These are phyloP conservation scores for Collybiopsis luxurians DNA, from an alignment of 768 basidiomycete species.

Conservation along the genomic window DNA sequence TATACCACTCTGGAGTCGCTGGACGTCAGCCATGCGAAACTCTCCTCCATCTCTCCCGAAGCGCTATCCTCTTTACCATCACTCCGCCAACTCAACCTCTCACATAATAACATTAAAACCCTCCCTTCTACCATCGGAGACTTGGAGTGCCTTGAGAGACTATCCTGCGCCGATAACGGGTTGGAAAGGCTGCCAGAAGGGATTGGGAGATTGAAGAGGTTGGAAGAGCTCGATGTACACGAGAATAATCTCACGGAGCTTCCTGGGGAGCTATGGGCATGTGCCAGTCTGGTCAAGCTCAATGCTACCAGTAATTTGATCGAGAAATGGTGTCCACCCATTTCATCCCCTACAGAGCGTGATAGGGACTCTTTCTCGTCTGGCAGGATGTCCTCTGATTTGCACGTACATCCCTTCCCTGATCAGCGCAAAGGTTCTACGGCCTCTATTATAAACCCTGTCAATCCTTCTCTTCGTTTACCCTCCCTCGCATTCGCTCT, in stretches of 20 bases:
- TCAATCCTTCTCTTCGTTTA: constrained; percentile 21
- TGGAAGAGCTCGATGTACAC: constrained; percentile 81
- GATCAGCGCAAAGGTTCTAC: constrained; percentile 44
- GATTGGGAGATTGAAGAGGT: constrained; percentile 72
- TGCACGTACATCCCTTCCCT: constrained; percentile 11
- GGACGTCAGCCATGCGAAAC: constrained; percentile 85
- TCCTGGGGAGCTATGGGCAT: constrained; percentile 80
- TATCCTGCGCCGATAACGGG: constrained; percentile 92
- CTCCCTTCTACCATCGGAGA: constrained; percentile 84
- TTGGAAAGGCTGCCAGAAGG: constrained; percentile 71
- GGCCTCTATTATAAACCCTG: constrained; percentile 17
- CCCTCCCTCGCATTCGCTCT: constrained; percentile 71
- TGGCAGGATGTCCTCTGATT: neutral
- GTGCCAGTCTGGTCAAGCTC: constrained; percentile 64
- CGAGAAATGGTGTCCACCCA: constrained; percentile 64
- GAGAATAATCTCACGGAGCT: constrained; percentile 85
- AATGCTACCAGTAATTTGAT: constrained; percentile 91
- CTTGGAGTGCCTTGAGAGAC: constrained; percentile 61
- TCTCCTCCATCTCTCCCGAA: constrained; percentile 77
- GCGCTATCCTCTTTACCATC: constrained; percentile 71
- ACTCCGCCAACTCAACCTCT: constrained; percentile 69
- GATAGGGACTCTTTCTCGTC: neutral
- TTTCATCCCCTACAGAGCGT: constrained; percentile 17
- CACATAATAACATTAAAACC: constrained; percentile 82
- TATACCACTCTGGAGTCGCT: constrained; percentile 65